phyloP scores from a whole-genome alignment of 148 eudicot genomes.

The Chenopodium suecicum region DNA sequence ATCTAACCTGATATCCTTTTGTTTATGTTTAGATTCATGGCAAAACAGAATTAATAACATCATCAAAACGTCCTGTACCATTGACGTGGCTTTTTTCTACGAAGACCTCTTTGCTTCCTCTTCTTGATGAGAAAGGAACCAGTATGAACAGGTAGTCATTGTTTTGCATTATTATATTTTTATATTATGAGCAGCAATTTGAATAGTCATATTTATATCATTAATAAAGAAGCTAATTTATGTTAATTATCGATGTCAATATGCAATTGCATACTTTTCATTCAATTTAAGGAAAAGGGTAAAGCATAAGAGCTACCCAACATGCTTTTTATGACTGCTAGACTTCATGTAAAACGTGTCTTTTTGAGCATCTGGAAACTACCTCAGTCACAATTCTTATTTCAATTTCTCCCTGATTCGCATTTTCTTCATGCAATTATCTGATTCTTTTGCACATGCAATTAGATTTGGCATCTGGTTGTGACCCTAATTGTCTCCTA shows the following conservation, averaged over 20 bases:
- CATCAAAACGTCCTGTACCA: constrained; percentile 94
- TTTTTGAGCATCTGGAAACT: constrained; percentile 1
- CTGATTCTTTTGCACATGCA: background rate
- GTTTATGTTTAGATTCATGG: constrained; percentile 71
- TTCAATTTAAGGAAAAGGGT: background rate
- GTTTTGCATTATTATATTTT: background rate
- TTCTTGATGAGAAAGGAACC: constrained; percentile 89
- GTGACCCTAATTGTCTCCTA: constrained; percentile 16
- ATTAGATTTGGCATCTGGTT: constrained; percentile 1
- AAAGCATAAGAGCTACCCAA: background rate
- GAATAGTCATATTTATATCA: background rate
- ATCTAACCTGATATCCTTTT: constrained; percentile 24
- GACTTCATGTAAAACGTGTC: background rate
- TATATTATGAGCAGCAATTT: constrained; percentile 47
- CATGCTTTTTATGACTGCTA: background rate
- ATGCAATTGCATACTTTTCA: background rate
- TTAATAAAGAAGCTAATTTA: background rate
- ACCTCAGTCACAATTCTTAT: background rate
- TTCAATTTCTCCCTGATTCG: background rate
- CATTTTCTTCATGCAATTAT: background rate
- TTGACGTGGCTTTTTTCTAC: constrained; percentile 97
- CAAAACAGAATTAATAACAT: constrained; percentile 87
- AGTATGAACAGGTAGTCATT: constrained; percentile 78
- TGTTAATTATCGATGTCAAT: background rate
- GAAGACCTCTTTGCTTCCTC: constrained; percentile 72